A percentile compares a stretch with the other conserved stretches of the same genome.
Conservation (phyloP, 108 stramenopile species). For the Cyclotella distinguenda region DNA sequence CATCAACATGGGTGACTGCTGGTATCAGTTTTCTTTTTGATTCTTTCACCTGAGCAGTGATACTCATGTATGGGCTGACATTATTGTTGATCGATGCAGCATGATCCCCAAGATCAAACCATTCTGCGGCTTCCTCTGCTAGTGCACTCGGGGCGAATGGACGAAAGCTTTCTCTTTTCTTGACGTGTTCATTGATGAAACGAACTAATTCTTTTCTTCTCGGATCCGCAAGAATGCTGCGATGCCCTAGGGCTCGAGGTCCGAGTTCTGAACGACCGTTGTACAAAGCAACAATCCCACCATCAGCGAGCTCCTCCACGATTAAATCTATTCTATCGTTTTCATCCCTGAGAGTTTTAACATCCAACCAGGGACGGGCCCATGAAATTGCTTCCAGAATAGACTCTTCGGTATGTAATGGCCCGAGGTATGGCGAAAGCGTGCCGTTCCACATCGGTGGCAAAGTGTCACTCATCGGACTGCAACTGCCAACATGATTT, state of each 20-base stretch:
- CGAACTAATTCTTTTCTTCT: slow-evolving; percentile 76
- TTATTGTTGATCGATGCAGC: slow-evolving; percentile 30
- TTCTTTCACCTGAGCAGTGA: slow-evolving; percentile 79
- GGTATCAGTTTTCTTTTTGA: slow-evolving; percentile 69
- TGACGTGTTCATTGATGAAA: slow-evolving; percentile 88
- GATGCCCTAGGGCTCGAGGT: slow-evolving; percentile 92
- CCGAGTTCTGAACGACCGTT: slow-evolving; percentile 90
- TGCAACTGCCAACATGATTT: not conserved
- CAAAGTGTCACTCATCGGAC: not conserved
- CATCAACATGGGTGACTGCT: slow-evolving; percentile 95
- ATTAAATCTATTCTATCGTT: slow-evolving; percentile 54
- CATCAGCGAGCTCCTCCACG: slow-evolving; percentile 70
- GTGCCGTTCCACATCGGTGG: slow-evolving; percentile 64
- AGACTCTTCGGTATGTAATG: slow-evolving; percentile 46
- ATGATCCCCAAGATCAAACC: slow-evolving; percentile 73
- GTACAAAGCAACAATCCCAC: slow-evolving; percentile 88
- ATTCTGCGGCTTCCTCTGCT: slow-evolving; percentile 80
- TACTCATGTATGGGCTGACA: slow-evolving; percentile 85
- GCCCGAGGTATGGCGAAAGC: slow-evolving; percentile 79
- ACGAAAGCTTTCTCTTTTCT: slow-evolving; percentile 90
- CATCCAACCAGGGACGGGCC: slow-evolving; percentile 74
- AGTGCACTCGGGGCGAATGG: slow-evolving; percentile 94
- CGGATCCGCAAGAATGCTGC: slow-evolving; percentile 92
- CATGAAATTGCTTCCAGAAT: slow-evolving; percentile 79
- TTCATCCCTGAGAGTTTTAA: slow-evolving; percentile 59